Base-by-base conservation (phyloP, 805 yeast species). In the Spencermartinsiella europaea region DNA sequence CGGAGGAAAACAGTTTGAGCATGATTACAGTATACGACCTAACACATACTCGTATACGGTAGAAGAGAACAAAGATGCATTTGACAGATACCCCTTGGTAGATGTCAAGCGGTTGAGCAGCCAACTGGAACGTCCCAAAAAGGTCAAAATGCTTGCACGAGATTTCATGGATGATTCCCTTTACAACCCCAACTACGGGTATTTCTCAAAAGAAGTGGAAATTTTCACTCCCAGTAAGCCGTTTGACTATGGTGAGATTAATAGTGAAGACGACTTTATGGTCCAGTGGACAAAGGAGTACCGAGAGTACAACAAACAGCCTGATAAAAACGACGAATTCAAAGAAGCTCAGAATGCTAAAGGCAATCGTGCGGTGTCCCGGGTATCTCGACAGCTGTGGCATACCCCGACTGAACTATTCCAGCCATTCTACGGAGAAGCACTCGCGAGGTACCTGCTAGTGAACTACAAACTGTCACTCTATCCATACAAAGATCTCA, bases 331-430 rank as follows among this genome's bases (percentile, higher is more conserved):
- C 25, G 39, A 45, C 2, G 34, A 42, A 33, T 45, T 48, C 3
- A 47, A 44, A 35, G 51, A 43, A 7, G 40, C 52, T 15, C 37
- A 25, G 25, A 31, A 31, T 5, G 17, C 19, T 15, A 16, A 35
- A 31, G 17, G 19, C 7, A 7, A 34, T 21, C 5, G 38, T 25
- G 2, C 38, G 16, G 14, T 7, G 42, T 5, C 42, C 44, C 49
- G 38, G 66, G 70, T 81, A 53, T 79, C 57, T 10, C 43, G 54
- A 14, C 95, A 87, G 63, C 64, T 85, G 40, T 87, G 95, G 95
- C 95, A 87, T 60, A 87, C 95, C 0, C 95, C 95, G 1, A 83
- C 93, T 0, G 95, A 88, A 63, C 68, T 87, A 38, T 87, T 87
- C 65, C 64, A 81, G 51, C 95, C 96, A 0, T 81, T 72, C 56